Base-by-base conservation (phyloP, 1,139 yeast species). In the Wickerhamomyces sp. region DNA sequence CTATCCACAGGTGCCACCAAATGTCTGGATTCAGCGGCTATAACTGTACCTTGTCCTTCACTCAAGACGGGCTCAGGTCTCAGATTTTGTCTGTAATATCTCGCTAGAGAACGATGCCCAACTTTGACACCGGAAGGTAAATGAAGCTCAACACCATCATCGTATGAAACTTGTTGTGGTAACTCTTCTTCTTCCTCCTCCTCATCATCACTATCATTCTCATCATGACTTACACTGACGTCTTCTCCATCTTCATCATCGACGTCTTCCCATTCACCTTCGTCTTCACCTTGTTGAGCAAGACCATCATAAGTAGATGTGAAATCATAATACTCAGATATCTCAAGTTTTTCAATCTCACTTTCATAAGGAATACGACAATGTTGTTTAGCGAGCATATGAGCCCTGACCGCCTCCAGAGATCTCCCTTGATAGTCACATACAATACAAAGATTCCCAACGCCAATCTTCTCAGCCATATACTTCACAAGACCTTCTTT, bases 21-120 rank as follows among this genome's bases (percentile, higher is more conserved):
- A 38, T 78, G 83, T 62, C 96, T 76, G 3, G 89, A 75, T 55
- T 89, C 96, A 3, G 96, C 96, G 23, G 96, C 95, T 54, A 86
- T 72, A 20, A 91, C 82, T 0, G 97, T 91, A 46, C 95, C 93
- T 63, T 87, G 96, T 31, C 96, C 97, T 57, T 88, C 96, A 22
- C 81, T 70, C 28, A 82, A 68, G 33, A 75, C 74, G 40, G 72
- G 64, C 41, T 84, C 89, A 2, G 95, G 94, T 37, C 80, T 78
- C 47, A 86, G 63, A 55, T 82, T 79, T 66, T 88, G 94, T 57
- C 81, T 81, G 66, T 80, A 89, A 62, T 89, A 91, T 54, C 94
- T 74, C 33, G 80, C 85, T 53, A 88, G 66, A 2, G 95, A 76
- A 54, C 98, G 75, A 60, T 91, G 97, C 12, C 98, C 97, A 24